Evolutionary conservation across 805 yeast genomes (phyloP).

Genomic region (Candida multigemmis): DNA sequence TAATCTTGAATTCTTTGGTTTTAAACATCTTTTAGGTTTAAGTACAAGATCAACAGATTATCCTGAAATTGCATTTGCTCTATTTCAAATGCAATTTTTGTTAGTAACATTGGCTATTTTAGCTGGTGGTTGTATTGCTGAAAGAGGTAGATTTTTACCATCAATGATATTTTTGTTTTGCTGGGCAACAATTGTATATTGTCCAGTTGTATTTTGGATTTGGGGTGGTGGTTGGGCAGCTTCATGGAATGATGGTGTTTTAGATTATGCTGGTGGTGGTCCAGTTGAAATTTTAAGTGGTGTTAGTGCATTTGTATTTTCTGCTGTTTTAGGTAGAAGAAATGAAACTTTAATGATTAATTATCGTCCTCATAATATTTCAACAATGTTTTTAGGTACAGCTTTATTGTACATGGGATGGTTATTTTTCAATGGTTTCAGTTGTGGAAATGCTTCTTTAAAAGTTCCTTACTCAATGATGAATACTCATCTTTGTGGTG

Average conservation of each 20-base stretch:
- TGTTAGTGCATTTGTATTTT: conserved; percentile 79
- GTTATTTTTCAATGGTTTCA: conserved; percentile 92
- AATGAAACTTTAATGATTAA: conserved; percentile 69
- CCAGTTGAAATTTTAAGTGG: conserved; percentile 93
- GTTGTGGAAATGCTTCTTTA: conserved; percentile 73
- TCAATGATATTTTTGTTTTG: conserved; percentile 71
- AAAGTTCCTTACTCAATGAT: conserved; percentile 83
- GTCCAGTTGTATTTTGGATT: conserved; percentile 93
- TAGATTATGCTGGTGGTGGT: conserved; percentile 98
- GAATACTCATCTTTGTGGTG: conserved; percentile 87
- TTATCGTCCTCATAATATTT: conserved; percentile 91
- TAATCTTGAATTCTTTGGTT: conserved; percentile 73
- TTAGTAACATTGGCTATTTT: conserved; percentile 88
- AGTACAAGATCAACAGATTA: conserved; percentile 33
- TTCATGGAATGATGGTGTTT: conserved; percentile 67
- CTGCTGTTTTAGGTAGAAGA: conserved; percentile 75
- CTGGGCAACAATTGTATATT: conserved; percentile 89
- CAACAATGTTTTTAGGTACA: conserved; percentile 85
- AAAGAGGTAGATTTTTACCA: conserved; percentile 85
- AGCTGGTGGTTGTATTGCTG: conserved; percentile 82
- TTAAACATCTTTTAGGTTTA: conserved; percentile 56
- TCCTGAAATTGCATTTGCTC: conserved; percentile 80
- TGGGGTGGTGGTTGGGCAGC: conserved; percentile 97
- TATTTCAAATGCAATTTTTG: conserved; percentile 85
- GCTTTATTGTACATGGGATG: conserved; percentile 87